These are phyloP conservation scores for Lolium rigidum DNA, from an alignment of 176 grass and related monocot genomes.

Conservation along the genomic window DNA sequence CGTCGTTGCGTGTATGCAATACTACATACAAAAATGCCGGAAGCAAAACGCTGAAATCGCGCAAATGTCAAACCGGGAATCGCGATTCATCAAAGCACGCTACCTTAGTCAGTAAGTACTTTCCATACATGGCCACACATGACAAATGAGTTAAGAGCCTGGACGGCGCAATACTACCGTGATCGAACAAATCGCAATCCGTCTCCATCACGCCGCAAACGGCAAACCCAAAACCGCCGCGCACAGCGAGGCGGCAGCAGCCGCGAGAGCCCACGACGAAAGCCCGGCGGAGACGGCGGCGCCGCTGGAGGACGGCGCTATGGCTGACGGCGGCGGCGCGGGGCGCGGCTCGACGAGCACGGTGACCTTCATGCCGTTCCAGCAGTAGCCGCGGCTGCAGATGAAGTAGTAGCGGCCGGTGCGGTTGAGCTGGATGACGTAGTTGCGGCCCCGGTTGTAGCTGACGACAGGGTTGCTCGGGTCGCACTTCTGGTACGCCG, in stretches of 20 bases:
- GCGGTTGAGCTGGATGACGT: constrained; percentile 58
- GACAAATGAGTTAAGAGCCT: not conserved
- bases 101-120: not conserved
- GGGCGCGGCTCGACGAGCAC: constrained; percentile 45
- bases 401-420: constrained; percentile 76
- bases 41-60: not conserved
- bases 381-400: constrained; percentile 83
- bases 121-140: constrained; percentile 14
- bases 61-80: not conserved
- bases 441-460: constrained; percentile 59
- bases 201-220: constrained; percentile 21
- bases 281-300: not conserved
- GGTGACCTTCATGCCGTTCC: constrained; percentile 67
- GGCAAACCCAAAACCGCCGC: not conserved
- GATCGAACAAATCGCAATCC: not conserved
- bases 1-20: not conserved
- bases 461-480: constrained; percentile 48
- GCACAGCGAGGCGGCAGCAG: not conserved
- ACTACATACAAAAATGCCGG: not conserved
- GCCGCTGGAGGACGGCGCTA: not conserved
- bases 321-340: not conserved
- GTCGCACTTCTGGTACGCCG: constrained; percentile 64
- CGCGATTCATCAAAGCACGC: constrained; percentile 4
- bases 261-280: not conserved
- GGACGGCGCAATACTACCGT: not conserved